These are phyloP conservation scores for Fusarium coffeatum DNA, from an alignment of 2,329 filamentous ascomycete species.

Conservation along the genomic window DNA sequence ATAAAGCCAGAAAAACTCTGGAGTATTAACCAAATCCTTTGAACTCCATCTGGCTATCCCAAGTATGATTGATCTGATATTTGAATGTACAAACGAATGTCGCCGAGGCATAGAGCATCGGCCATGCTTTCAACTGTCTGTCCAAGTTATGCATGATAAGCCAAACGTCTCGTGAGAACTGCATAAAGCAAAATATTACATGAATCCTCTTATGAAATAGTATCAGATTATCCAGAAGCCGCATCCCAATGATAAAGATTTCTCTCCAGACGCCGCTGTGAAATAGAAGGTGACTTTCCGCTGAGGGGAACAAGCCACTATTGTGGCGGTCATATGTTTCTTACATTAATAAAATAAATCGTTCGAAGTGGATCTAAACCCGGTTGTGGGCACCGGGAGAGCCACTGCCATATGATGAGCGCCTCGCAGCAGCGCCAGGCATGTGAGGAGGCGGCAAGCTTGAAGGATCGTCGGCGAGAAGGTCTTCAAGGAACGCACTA, in stretches of 20 bases:
- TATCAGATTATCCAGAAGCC: constrained; percentile 36
- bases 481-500: constrained; percentile 88
- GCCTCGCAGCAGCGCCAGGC: constrained; percentile 45
- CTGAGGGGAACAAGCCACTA: constrained; percentile 15
- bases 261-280: constrained; percentile 42
- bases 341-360: constrained; percentile 18
- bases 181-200: constrained; percentile 26
- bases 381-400: constrained; percentile 43
- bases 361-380: constrained; percentile 34
- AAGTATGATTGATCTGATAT: neutral
- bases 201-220: constrained; percentile 20
- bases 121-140: constrained; percentile 1
- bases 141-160: constrained; percentile 24
- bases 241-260: constrained; percentile 34
- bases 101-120: neutral
- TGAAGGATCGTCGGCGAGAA: constrained; percentile 80
- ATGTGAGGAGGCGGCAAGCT: constrained; percentile 60
- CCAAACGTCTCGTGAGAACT: constrained; percentile 37
- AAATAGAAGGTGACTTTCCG: constrained; percentile 19
- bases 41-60: constrained; percentile 15
- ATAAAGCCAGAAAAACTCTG: constrained; percentile 20
- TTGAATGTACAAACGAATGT: constrained; percentile 14
- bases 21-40: constrained; percentile 20
- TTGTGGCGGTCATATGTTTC: constrained; percentile 21
- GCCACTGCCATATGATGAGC: constrained; percentile 40